Base-by-base conservation (phyloP, 169 alveolate genomes). In the Ichthyophthirius multifiliis region DNA sequence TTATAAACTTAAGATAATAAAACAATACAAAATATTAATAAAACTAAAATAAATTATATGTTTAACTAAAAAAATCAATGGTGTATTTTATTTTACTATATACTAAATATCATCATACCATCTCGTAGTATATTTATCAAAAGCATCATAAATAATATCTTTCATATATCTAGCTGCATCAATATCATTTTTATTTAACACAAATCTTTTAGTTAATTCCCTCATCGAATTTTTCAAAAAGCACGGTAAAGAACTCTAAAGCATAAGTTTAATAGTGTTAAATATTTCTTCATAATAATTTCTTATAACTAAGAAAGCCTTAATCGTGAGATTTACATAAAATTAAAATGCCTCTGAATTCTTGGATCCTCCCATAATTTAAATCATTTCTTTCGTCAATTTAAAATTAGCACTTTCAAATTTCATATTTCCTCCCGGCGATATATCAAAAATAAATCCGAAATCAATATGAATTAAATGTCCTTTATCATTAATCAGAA, bases 341-440 rank as follows among this genome's bases (percentile, higher is more conserved):
- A 90, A 94, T 73, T 89, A 82, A 77, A 91, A 95, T n/a, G 96
- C 94, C 62, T 92, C 96, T 18, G 88, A 41, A 44, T 92, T 83
- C 44, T 85, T 78, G 32, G 80, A 77, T 20, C 98, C 98, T 39
- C 99, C 99, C 96, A 98, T 89, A 27, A 98, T 92, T 32, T 94
- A 94, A 31, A 95, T 95, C 99, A 98, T 97, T 84, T 98, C 99
- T 86, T 94, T 91, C 16, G 99, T 97, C 31, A 97, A 88, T 84
- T 98, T 98, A 88, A 98, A 98, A 43, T 97, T 98, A 20, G 99
- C 99, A 65, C 95, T 92, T 89, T 98, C 99, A 85, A 97, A 97
- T 41, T 95, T 91, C 89, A 98, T 90, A 86, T 98, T 98, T 31
- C 96, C 96, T 2, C 98, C 99, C 0, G 99, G 99, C 31, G 99